phyloP scores from a whole-genome alignment of 2,329 filamentous ascomycete genomes.

The Acephala macrosclerotiorum region DNA sequence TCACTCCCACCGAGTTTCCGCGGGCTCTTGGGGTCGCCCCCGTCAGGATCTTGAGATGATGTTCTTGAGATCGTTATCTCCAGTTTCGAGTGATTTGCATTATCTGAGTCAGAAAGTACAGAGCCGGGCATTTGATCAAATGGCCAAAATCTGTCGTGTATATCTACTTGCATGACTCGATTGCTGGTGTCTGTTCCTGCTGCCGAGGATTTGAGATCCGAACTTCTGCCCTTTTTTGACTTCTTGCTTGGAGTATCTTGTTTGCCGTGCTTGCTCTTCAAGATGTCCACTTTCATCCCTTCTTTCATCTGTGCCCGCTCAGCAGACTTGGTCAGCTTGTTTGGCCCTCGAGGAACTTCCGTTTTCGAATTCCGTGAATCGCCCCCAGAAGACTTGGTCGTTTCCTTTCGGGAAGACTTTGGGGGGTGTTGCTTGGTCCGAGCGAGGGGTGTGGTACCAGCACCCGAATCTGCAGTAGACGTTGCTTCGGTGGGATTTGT shows the following conservation, averaged over 20 bases:
- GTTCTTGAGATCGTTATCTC: conserved; percentile 20
- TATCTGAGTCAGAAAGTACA: not conserved
- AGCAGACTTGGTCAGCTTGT: conserved; percentile 6
- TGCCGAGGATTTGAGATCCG: not conserved
- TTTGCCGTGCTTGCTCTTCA: not conserved
- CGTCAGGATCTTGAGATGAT: conserved; percentile 2
- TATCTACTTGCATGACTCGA: not conserved
- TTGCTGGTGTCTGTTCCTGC: not conserved
- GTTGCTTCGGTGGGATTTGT: not conserved
- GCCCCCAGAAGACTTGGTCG: not conserved
- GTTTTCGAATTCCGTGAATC: not conserved
- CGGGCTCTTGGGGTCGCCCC: not conserved
- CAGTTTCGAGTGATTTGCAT: conserved; percentile 6
- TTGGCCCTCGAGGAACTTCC: not conserved
- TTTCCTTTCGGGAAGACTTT: not conserved
- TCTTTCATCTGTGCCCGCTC: not conserved
- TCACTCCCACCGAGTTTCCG: conserved; percentile 32
- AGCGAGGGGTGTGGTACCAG: not conserved
- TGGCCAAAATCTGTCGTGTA: conserved; percentile 12
- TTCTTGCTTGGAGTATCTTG: conserved; percentile 4
- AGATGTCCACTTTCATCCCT: not conserved
- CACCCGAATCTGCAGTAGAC: too few species aligned
- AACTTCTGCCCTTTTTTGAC: not conserved
- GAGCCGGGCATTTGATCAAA: not conserved
- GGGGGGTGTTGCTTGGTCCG: not conserved